These are phyloP conservation scores for Fusarium floridanum DNA, from an alignment of 2,329 filamentous ascomycete genomes.

Conservation along the genomic window DNA sequence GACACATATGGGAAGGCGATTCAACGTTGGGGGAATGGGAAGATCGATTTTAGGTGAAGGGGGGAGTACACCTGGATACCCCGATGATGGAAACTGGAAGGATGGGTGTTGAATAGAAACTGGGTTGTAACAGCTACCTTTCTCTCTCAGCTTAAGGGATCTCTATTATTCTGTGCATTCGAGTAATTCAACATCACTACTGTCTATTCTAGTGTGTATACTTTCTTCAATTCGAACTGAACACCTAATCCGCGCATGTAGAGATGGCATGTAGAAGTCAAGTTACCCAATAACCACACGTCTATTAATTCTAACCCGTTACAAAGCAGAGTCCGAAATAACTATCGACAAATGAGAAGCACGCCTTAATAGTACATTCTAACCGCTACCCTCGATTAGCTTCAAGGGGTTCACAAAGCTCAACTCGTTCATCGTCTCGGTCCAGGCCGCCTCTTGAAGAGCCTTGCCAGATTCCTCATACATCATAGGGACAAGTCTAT, in stretches of 20 bases:
- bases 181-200: too few species aligned
- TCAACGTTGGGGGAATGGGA: background rate
- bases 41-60: background rate
- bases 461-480: conserved; percentile 33
- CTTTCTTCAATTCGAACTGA: background rate
- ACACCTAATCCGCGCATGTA: background rate
- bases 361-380: background rate
- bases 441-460: conserved; percentile 38
- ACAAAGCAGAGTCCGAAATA: background rate
- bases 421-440: conserved; percentile 41
- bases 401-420: conserved; percentile 32
- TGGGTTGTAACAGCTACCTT: background rate
- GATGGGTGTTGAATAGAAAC: background rate
- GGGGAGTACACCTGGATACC: background rate
- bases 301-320: background rate
- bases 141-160: background rate
- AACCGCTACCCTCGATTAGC: conserved; percentile 13
- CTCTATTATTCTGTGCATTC: background rate
- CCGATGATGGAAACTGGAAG: background rate
- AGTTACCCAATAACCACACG: background rate
- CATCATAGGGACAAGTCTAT: conserved; percentile 36
- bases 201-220: too few species aligned
- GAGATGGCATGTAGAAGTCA: background rate
- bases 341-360: background rate
- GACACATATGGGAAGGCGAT: background rate